Evolutionary conservation across 2,329 filamentous ascomycete genomes (phyloP).

Genomic region (Fonsecaea pedrosoi): DNA sequence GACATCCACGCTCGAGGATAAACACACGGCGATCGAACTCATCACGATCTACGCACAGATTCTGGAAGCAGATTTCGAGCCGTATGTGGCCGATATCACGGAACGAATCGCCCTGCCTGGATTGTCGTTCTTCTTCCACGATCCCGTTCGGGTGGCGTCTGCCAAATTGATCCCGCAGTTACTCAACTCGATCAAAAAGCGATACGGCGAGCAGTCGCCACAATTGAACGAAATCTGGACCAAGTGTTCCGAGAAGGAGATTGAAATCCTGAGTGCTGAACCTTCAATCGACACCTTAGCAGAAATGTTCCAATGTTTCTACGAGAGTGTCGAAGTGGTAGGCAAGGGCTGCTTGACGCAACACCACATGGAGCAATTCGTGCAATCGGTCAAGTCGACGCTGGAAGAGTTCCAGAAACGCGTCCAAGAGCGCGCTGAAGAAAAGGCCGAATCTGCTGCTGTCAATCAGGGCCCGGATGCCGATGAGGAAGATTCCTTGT

Average conservation of each 20-base stretch:
- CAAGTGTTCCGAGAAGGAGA: conserved; percentile 83
- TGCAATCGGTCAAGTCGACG: conserved; percentile 81
- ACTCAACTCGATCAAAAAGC: conserved; percentile 91
- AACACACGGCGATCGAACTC: conserved; percentile 99
- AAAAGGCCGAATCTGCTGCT: conserved; percentile 68
- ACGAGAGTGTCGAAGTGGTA: conserved; percentile 94
- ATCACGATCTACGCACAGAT: conserved; percentile 97
- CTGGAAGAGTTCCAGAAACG: conserved; percentile 92
- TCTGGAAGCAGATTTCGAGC: conserved; percentile 88
- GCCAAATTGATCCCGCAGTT: conserved; percentile 94
- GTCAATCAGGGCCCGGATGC: conserved; percentile 86
- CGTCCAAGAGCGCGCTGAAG: conserved; percentile 68
- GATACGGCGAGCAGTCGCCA: conserved; percentile 79
- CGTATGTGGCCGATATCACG: conserved; percentile 91
- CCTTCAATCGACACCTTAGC: conserved; percentile 94
- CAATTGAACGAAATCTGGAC: conserved; percentile 85
- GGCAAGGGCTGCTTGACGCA: conserved; percentile 80
- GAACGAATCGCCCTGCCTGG: conserved; percentile 94
- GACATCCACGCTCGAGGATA: conserved; percentile 95
- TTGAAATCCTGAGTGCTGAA: conserved; percentile 92
- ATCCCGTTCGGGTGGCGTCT: conserved; percentile 92
- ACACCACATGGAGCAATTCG: conserved; percentile 84
- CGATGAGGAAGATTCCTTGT: conserved; percentile 89
- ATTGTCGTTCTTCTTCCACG: conserved; percentile 98
- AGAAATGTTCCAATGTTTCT: conserved; percentile 99